A percentile compares a stretch with the other conserved stretches of the same genome.
phyloP scores from a whole-genome alignment of 1,284 basidiomycete species.

The Rhodofomes roseus region DNA sequence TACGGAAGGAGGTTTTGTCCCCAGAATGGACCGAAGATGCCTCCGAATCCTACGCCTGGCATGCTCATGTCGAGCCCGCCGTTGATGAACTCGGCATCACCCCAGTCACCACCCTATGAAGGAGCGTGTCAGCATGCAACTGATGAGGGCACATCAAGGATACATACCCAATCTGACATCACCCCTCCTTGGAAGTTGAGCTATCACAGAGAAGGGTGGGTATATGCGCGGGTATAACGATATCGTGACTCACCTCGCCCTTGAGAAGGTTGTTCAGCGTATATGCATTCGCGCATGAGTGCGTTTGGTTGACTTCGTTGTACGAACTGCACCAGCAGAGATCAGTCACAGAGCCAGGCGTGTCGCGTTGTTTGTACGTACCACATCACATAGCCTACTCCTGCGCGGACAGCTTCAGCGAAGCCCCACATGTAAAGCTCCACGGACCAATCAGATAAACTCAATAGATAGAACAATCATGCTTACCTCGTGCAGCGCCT shows the following conservation, averaged over 20 bases:
- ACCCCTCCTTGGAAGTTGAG: constrained; percentile 51
- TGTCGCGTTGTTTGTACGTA: neutral
- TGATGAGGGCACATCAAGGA: neutral
- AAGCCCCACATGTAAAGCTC: neutral
- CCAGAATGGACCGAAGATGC: neutral
- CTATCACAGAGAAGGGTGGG: neutral
- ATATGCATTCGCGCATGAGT: constrained; percentile 66
- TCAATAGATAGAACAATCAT: no score
- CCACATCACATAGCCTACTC: neutral
- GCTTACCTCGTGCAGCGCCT: neutral
- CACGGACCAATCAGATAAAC: no score
- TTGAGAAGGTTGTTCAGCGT: constrained; percentile 71
- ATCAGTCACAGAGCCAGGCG: neutral
- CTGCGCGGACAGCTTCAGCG: neutral
- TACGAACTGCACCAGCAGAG: neutral
- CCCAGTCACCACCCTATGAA: constrained; percentile 40
- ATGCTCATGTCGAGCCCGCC: constrained; percentile 55
- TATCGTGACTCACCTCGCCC: constrained; percentile 50
- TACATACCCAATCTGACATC: constrained; percentile 21
- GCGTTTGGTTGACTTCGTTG: constrained; percentile 54
- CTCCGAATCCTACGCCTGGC: neutral
- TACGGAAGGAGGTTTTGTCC: neutral
- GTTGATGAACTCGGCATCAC: constrained; percentile 33
- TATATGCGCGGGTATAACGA: neutral
- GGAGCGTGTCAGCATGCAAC: neutral